Conservation (phyloP, 441 rosid genomes). For the Gossypium aridum region DNA sequence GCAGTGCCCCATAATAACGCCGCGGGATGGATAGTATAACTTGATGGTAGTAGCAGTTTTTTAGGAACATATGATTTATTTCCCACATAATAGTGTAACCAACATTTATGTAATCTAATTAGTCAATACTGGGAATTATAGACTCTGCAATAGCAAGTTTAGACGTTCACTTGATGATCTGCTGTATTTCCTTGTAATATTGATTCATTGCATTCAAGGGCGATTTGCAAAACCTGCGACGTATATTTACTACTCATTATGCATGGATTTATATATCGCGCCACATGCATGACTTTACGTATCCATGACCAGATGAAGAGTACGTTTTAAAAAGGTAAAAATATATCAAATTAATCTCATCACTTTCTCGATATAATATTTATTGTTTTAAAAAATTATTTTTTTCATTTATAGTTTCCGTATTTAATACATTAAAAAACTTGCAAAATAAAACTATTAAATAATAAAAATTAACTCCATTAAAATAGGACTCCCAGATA, state of each 20-base stretch:
- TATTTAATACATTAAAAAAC: neutral
- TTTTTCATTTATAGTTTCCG: neutral
- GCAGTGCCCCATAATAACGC: conserved; percentile 21
- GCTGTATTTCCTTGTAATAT: neutral
- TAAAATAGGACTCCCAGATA: neutral
- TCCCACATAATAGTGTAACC: neutral
- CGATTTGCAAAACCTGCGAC: neutral
- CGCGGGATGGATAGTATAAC: neutral
- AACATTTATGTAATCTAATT: conserved; percentile 13
- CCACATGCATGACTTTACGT: neutral
- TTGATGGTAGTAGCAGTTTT: neutral
- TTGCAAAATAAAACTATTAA: neutral
- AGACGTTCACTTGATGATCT: neutral
- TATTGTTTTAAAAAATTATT: neutral
- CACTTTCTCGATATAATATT: neutral
- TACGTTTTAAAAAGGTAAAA: neutral
- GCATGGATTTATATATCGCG: neutral
- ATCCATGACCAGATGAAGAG: neutral
- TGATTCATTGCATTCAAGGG: neutral
- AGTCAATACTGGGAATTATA: neutral
- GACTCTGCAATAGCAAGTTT: neutral
- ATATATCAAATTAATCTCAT: neutral
- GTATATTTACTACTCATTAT: neutral
- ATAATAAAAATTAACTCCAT: no score
- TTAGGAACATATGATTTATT: conserved; percentile 3